These are phyloP conservation scores for Microcyclospora tardicrescens DNA, from an alignment of 2,329 filamentous ascomycete species.

Conservation along the genomic window DNA sequence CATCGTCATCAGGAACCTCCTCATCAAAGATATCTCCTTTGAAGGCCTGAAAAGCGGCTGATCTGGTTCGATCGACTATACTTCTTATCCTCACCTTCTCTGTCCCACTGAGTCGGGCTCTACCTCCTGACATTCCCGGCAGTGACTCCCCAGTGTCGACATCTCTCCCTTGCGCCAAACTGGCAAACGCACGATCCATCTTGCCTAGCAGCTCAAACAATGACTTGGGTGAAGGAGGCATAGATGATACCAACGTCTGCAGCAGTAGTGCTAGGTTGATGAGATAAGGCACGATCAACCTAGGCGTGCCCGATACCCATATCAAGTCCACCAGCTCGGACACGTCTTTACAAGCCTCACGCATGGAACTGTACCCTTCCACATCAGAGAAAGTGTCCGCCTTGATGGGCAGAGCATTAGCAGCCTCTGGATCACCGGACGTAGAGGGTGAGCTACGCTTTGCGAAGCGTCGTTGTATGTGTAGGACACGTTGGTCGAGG, in stretches of 20 bases:
- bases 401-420: conserved; percentile 4
- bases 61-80: conserved; percentile 62
- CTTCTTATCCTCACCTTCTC: conserved; percentile 83
- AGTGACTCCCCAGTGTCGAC: conserved; percentile 50
- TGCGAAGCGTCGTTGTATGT: conserved; percentile 40
- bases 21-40: conserved; percentile 36
- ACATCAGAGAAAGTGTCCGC: conserved; percentile 27
- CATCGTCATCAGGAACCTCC: conserved; percentile 24
- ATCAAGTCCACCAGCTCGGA: conserved; percentile 64
- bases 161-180: conserved; percentile 56
- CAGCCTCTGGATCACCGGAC: conserved; percentile 11
- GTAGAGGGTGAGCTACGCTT: conserved; percentile 30
- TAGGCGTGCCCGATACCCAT: conserved; percentile 80
- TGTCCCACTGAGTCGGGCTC: conserved; percentile 55
- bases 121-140: conserved; percentile 54
- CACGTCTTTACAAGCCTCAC: conserved; percentile 59
- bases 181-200: conserved; percentile 72
- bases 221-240: conserved; percentile 52
- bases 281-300: conserved; percentile 69
- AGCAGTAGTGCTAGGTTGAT: conserved; percentile 64
- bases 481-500: conserved; percentile 40
- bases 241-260: conserved; percentile 58
- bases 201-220: conserved; percentile 64
- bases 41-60: conserved; percentile 57
- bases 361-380: conserved; percentile 48